Base-by-base conservation (phyloP, 805 yeast species). In the Candida qinlingensis region DNA sequence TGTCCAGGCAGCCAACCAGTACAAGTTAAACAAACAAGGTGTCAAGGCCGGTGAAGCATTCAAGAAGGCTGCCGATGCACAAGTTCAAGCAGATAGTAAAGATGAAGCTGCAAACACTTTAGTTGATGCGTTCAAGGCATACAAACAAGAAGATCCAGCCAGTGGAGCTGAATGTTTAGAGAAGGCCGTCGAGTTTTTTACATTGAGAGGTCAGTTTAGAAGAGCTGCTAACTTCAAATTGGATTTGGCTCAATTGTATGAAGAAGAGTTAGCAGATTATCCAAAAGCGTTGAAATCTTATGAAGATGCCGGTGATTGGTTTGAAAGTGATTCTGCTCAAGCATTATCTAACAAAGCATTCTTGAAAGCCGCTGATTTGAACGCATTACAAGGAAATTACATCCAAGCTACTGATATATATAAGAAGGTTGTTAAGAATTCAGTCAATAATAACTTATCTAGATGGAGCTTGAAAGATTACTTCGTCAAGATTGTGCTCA, bases 261-360 rank as follows among this genome's bases (percentile, higher is more conserved):
- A 92, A 67, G 77, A 77, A 41, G 87, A 85, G 43, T 70, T 88
- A 25, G 76, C 76, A 44, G 92, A 91, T 60, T 66, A 71, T 33
- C 70, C 74, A 27, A 78, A 78, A 56, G 97, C 99, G 6, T 76
- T 85, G 46, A 74, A 74, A 47, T 80, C 90, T 30, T 92, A 85
- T 63, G 96, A 90, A 62, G 87, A 85, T 59, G 97, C 99, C 9
- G 97, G 96, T 38, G 98, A 94, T 61, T 94, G 97, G 91, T 91
- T 85, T 63, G 78, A 81, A 47, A 88, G 92, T 53, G 99, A 94
- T 68, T 91, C 89, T 50, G 97, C 98, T 0, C 85, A 85, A 54
- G 96, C 97, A 7, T 66, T 92, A 48, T 80, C 96, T 28, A 90
- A 83, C 68, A 94, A 94, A 70, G 91, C 95, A 27, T 86, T 78